These are phyloP conservation scores for Waltiozyma sp. DNA, from an alignment of 1,139 yeast species.

Conservation along the genomic window DNA sequence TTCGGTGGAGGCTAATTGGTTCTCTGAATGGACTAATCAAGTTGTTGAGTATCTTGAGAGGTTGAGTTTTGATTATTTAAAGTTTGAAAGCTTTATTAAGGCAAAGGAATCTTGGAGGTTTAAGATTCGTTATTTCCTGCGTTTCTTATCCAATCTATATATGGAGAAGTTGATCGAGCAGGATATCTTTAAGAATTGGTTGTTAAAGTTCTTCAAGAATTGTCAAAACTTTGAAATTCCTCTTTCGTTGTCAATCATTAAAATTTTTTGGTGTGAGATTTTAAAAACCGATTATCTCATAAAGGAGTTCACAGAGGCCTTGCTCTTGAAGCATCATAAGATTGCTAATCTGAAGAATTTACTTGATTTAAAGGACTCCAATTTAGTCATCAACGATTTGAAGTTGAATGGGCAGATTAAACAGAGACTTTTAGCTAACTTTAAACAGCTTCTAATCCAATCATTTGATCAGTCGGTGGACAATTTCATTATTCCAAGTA, in stretches of 20 bases:
- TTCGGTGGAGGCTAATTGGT: constrained; percentile 47
- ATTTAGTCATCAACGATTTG: constrained; percentile 24
- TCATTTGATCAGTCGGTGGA: constrained; percentile 50
- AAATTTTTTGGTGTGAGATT: constrained; percentile 65
- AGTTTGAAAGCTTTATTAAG: constrained; percentile 13
- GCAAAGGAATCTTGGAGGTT: constrained; percentile 33
- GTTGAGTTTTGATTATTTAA: constrained; percentile 30
- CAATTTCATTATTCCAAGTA: constrained; percentile 65
- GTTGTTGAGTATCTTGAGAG: constrained; percentile 50
- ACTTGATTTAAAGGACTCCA: constrained; percentile 24
- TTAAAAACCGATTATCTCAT: constrained; percentile 41
- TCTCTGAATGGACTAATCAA: constrained; percentile 84
- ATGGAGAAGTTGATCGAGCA: constrained; percentile 58
- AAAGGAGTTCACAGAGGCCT: constrained; percentile 47
- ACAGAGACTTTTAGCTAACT: constrained; percentile 16
- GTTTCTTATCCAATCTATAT: constrained; percentile 53
- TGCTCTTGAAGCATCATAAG: constrained; percentile 30
- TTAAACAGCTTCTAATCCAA: constrained; percentile 29
- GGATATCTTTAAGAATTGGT: constrained; percentile 49
- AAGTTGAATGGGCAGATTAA: constrained; percentile 23
- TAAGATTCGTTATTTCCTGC: constrained; percentile 47
- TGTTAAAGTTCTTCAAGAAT: constrained; percentile 43
- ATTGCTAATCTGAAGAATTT: constrained; percentile 21
- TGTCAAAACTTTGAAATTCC: constrained; percentile 38
- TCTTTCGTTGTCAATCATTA: constrained; percentile 44